Evolutionary conservation across 805 yeast genomes (phyloP), one percentile per base, ranked within the genome.

Genomic region (Ogataea wickerhamii): DNA sequence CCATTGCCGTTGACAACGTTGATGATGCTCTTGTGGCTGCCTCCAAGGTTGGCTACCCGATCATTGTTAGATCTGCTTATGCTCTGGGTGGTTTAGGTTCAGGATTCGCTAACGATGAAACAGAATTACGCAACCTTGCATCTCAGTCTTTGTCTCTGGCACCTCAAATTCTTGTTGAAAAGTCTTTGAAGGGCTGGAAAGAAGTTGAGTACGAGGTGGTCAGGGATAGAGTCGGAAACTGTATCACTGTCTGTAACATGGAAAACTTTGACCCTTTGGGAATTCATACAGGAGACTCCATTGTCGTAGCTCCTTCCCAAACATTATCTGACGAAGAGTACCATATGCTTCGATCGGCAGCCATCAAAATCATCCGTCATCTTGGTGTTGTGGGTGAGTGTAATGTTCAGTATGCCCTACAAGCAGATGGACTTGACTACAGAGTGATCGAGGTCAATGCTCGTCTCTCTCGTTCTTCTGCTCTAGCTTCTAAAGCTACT

Each of bases 321-420:
- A 91, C 98, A 28, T 71, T 91, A 55, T 84, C 96, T 26, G 98
- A 91, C 66, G 95, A 89, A 63, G 98, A 91, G 61, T 91, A 87
- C 68, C 95, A 91, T 69, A 93, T 91, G 98, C 79, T 91, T 56
- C 82, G 98, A 71, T 74, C 94, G 34, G 95, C 98, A 40, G 98
- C 98, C 40, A 87, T 93, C 64, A 93, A 93, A 68, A 87, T 91
- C 58, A 91, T 91, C 56, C 87, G 98, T 66, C 98, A 91, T 61
- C 74, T 91, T 60, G 98, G 98, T 62, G 98, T 91, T 49, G 96
- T 91, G 53, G 98, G 98, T 66, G 98, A 91, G 70, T 91, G 98
- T 78, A 91, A 91, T 64, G 95, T 91, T 47, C 98, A 91, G 67
- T 91, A 91, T 61, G 95, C 97, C 37, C 75, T 91, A 51, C 95